phyloP scores from a whole-genome alignment of 2,329 filamentous ascomycete species.

The Colletotrichum chlorophyti region DNA sequence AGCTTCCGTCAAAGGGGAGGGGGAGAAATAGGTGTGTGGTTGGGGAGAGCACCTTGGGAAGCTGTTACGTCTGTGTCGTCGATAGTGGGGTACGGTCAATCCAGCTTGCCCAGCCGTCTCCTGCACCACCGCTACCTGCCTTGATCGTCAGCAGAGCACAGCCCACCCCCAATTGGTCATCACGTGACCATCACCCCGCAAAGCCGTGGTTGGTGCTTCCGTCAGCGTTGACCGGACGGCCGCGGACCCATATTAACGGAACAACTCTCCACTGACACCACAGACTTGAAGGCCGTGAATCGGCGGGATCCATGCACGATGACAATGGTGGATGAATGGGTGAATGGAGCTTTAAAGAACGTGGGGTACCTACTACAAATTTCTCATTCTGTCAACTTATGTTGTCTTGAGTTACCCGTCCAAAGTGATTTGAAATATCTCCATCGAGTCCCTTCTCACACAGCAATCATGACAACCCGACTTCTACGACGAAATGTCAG shows the following conservation, averaged over 20 bases:
- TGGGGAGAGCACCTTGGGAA: conserved; percentile 23
- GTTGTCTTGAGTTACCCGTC: too few relatives aligned
- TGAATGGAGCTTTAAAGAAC: background rate
- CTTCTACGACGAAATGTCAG: conserved; percentile 42
- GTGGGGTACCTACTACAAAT: too few relatives aligned
- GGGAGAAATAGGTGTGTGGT: conserved; percentile 17
- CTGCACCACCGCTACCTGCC: conserved; percentile 16
- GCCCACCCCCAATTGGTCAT: too few relatives aligned
- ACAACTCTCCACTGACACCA: background rate
- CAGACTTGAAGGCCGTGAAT: background rate
- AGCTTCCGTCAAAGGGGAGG: conserved; percentile 39
- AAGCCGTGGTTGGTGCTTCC: too few relatives aligned
- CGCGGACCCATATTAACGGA: background rate
- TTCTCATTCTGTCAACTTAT: too few relatives aligned
- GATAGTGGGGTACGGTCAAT: conserved; percentile 28
- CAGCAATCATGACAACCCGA: conserved; percentile 35
- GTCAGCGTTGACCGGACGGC: background rate
- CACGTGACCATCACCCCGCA: conserved; percentile 50
- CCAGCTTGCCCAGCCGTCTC: conserved; percentile 13
- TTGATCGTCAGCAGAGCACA: conserved; percentile 27
- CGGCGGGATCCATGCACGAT: background rate
- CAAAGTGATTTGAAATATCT: background rate
- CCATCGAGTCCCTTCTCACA: background rate
- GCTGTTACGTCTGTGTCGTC: conserved; percentile 31
- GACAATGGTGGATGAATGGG: too few relatives aligned